A percentile compares a stretch with the other conserved stretches of the same genome.
Conservation (phyloP, 108 stramenopile genomes). For the Cyclotella distinguenda region DNA sequence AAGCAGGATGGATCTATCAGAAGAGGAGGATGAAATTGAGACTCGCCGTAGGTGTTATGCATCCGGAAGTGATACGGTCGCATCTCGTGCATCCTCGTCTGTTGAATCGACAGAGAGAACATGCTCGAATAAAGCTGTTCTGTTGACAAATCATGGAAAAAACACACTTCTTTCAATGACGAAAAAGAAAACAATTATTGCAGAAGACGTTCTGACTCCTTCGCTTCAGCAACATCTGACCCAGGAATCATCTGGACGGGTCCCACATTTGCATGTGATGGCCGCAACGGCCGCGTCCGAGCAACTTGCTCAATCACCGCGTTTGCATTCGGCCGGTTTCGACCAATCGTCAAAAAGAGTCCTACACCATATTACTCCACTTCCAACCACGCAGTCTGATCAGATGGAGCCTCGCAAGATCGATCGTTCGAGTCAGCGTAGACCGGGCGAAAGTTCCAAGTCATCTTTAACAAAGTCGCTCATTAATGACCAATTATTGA, state of each 20-base stretch:
- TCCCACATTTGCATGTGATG: constrained; percentile 48
- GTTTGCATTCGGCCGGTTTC: neutral
- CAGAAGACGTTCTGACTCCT: neutral
- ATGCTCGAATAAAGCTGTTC: neutral
- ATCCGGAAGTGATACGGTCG: neutral
- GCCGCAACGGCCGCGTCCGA: constrained; percentile 23
- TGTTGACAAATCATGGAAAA: neutral
- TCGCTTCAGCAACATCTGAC: neutral
- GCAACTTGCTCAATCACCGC: constrained; percentile 6
- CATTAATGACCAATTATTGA: neutral
- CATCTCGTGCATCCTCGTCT: neutral
- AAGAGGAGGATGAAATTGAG: neutral
- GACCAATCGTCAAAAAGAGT: neutral
- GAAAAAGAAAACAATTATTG: neutral
- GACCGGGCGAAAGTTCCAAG: neutral
- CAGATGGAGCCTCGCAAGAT: constrained; percentile 5
- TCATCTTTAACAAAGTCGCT: neutral
- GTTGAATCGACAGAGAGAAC: constrained; percentile 1
- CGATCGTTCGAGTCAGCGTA: constrained; percentile 3
- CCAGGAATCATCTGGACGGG: constrained; percentile 54
- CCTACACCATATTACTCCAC: neutral
- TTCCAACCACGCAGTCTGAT: neutral
- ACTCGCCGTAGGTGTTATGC: neutral
- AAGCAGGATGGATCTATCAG: neutral
- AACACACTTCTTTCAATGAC: neutral